Evolutionary conservation across 805 yeast species (phyloP), one percentile per base, ranked within the genome.

Genomic region (Barnettozyma californica): DNA sequence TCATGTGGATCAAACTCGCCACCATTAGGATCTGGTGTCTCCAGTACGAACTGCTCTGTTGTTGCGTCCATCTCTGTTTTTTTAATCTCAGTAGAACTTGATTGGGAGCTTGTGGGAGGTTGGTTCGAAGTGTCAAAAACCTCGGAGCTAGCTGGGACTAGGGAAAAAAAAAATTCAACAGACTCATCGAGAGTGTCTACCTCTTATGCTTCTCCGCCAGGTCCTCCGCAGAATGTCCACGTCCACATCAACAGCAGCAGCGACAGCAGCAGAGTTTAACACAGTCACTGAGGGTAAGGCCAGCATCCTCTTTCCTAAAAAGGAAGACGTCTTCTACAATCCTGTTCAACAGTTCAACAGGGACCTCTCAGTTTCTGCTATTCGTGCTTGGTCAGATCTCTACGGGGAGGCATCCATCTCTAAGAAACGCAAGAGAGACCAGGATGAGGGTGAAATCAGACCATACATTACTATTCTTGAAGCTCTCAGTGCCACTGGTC

Each of bases 261-360:
- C 36, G 4, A 25, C 33, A n/a, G 45, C 29, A 10, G 18, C 63
- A 14, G 68, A 71, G 14, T 73, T 60, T 58, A 70, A 71, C 40
- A 63, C 67, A n/a, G 70, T 74, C 16, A 67, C 66, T 18, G 99
- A 94, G 65, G 99, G 99, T 2, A 71, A 76, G 48, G 97, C 98
- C 13, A 77, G 83, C 21, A 82, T 94, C 40, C 71, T 91, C 29
- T 86, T 85, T 53, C 92, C 96, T 4, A 84, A 87, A 58, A 82
- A 82, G 43, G 90, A 87, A 56, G 75, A 75, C 51, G 99, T 94
- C 10, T 94, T 94, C 63, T 94, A 94, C 68, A 94, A 94, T 64
- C 97, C 96, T 9, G 86, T 94, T 48, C 99, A 94, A 68, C 98
- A 92, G 68, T 94, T 90, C 68, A 94, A 94, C 66, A 77, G 99